Evolutionary conservation across 345 rosid species (phyloP), one percentile per base, ranked within the genome.

Genomic region (Eucalyptus pumila): DNA sequence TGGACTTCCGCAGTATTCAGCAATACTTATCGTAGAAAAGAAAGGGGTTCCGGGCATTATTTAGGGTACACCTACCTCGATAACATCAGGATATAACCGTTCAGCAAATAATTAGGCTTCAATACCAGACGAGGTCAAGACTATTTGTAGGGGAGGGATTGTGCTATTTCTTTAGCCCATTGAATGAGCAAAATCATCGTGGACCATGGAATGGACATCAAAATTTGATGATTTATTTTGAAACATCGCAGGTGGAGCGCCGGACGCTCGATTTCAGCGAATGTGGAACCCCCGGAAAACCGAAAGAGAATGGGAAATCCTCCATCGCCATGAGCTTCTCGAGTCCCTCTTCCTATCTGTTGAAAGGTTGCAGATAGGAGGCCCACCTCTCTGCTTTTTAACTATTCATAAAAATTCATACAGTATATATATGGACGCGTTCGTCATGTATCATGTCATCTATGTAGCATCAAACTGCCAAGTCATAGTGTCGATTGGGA

Each of bases 211-310:
- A 34, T 69, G 44, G 21, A 69, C 21, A 69, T 69, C 26, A 9
- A 69, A 72, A 24, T 72, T 60, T 9, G 80, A 65, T 87, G 58
- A 12, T 52, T 14, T 10, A 11, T 23, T 26, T 40, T 86, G 62
- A 93, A 34, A 26, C 16, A 88, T 80, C 90, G 94, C 95, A 98
- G 99, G 92, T 94, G 37, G 99, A 96, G 91, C 91, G 97, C 32
- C 99, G 99, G 5, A 88, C 91, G 24, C 97, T 98, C 13, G 99
- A 98, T 92, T 98, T 98, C 91, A 97, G 96, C 60, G 99, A 98
- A 88, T 98, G 99, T 45, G 99, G 92, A 88, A 96, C 96, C 54
- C 99, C 99, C 1, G 95, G 90, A 90, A 96, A 94, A 91, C 93
- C 91, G 86, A 92, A 50, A 65, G 97, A 93, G 87, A 91, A 90